Evolutionary conservation across 78 protist genomes (phyloP).

Genomic region (Acrasis kona): DNA sequence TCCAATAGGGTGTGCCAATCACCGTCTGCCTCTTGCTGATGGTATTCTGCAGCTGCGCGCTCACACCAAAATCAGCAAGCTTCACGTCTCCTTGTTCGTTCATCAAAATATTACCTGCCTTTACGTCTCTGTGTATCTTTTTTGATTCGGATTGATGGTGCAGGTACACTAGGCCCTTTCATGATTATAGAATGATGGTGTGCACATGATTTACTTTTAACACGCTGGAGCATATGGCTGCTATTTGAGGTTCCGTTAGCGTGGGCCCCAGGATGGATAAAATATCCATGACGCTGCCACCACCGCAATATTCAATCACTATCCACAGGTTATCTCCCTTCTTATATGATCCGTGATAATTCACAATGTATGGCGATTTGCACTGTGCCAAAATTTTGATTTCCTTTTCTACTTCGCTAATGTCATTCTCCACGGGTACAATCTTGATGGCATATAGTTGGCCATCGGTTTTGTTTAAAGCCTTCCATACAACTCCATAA

Average conservation of each 20-base stretch:
- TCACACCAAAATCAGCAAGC: constrained; percentile 61
- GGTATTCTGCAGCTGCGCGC: neutral
- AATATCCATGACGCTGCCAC: constrained; percentile 67
- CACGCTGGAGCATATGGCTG: neutral
- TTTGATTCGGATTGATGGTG: constrained; percentile 47
- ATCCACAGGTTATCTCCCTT: constrained; percentile 27
- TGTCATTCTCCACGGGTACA: neutral
- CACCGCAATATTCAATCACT: constrained; percentile 80
- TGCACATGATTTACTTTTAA: neutral
- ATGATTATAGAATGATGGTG: constrained; percentile 13
- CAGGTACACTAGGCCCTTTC: constrained; percentile 53
- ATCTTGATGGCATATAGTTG: neutral
- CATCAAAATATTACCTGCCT: constrained; percentile 57
- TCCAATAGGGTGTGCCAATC: constrained; percentile 66
- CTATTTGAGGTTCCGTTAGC: constrained; percentile 28
- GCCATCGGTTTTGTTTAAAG: neutral
- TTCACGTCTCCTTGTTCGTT: constrained; percentile 32
- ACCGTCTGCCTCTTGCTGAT: constrained; percentile 9
- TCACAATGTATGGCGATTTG: neutral
- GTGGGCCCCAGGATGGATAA: constrained; percentile 7
- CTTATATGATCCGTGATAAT: neutral
- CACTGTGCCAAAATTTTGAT: neutral
- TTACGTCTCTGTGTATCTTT: constrained; percentile 59
- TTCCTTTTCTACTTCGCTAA: constrained; percentile 13
- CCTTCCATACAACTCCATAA: constrained; percentile 6